Evolutionary conservation across 2,329 filamentous ascomycete species (phyloP), one percentile per base, ranked within the genome.

Genomic region (Aaosphaeria arxii): DNA sequence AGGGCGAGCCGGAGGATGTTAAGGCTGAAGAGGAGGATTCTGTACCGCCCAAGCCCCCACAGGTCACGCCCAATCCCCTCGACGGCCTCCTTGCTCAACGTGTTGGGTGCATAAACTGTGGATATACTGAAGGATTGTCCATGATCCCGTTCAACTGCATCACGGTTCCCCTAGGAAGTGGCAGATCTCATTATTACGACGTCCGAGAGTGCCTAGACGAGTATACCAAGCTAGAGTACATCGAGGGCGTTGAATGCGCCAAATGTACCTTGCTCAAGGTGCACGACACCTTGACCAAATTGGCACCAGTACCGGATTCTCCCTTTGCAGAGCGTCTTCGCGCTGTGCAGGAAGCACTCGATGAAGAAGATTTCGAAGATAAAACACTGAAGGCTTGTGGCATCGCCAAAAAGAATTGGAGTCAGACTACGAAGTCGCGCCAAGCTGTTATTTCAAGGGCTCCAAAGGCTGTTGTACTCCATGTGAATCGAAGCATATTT

Each of bases 71-170:
- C 41, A 96, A 94, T 57, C 94, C 94, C 0, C 75, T 97, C 1
- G 91, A 97, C 66, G 94, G 94, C 0, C 74, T 95, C 17, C 78
- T 91, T 6, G 92, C 91, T 1, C 92, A 97, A 70, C 82, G 91
- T 36, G 91, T 97, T 1, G 88, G 89, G 0, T 99, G 94, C 67
- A 86, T 88, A 47, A 78, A 79, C 41, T 99, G 94, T 65, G 89
- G 90, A 6, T 87, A 88, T 71, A 91, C 89, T 0, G 91, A 96
- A 59, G 91, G 91, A 1, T 77, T 96, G 11, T 91, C 88, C 1
- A 83, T 97, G 73, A 95, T 90, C 17, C 90, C 91, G 0, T 97
- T 97, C 77, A 96, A 94, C 64, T 96, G 91, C 62, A 75, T 97
- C 42, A 96, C 92, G 0, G 81, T 97, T 0, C 90, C 87, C 33